Conservation (phyloP, 495 filamentous ascomycete species). For the Podospora sp. region DNA sequence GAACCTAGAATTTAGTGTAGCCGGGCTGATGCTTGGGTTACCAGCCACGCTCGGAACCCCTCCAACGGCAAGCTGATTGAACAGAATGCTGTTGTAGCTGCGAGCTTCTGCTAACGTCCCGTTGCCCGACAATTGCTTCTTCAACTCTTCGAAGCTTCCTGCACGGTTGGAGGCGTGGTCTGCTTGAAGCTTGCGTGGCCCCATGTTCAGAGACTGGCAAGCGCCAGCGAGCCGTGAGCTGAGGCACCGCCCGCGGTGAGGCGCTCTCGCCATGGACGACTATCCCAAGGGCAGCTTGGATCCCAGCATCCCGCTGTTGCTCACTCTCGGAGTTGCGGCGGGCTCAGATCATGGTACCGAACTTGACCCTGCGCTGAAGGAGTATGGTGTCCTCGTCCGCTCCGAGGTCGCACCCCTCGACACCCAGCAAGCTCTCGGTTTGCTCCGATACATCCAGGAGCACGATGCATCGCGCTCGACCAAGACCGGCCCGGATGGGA, state of each 20-base stretch:
- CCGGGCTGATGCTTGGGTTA: not conserved
- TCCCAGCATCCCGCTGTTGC: slow-evolving; percentile 78
- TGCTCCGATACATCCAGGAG: slow-evolving; percentile 69
- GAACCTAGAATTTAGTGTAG: not conserved
- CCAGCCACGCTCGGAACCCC: not conserved
- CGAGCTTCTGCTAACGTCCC: not conserved
- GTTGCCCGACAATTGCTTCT: not conserved
- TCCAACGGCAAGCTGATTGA: slow-evolving; percentile 2
- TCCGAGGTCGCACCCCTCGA: slow-evolving; percentile 70
- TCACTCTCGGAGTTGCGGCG: slow-evolving; percentile 71
- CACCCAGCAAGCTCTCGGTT: slow-evolving; percentile 62
- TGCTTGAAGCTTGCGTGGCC: not conserved
- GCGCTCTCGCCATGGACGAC: slow-evolving; percentile 67
- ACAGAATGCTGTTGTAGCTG: not conserved
- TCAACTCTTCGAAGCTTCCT: not conserved
- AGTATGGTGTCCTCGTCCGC: slow-evolving; percentile 61
- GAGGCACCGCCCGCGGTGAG: not conserved
- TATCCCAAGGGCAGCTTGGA: slow-evolving; percentile 79
- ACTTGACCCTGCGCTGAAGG: slow-evolving; percentile 56
- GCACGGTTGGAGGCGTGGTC: not conserved
- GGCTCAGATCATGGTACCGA: slow-evolving; percentile 33
- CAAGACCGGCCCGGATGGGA: slow-evolving; percentile 55
- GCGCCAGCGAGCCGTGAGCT: slow-evolving; percentile 2
- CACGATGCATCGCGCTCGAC: slow-evolving; percentile 64
- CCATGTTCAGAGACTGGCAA: not conserved